Conservation (phyloP, 2,329 filamentous ascomycete species). For the Conoideocrella luteorostrata region DNA sequence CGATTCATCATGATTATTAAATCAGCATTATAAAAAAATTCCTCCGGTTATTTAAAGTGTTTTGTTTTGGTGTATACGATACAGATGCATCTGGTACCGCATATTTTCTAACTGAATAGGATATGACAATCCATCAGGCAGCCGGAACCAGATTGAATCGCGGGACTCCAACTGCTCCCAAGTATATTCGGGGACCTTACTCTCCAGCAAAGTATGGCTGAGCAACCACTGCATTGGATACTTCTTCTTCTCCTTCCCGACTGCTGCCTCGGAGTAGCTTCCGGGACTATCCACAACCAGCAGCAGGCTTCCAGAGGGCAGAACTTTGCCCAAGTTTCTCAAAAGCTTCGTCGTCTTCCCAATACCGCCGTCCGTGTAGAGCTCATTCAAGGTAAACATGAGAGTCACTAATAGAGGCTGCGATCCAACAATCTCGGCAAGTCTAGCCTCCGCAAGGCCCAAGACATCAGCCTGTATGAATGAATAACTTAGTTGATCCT, state of each 20-base stretch:
- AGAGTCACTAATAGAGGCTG: constrained; percentile 62
- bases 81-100: constrained; percentile 89
- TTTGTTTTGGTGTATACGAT: constrained; percentile 37
- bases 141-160: constrained; percentile 80
- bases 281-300: constrained; percentile 90
- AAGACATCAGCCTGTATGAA: constrained; percentile 48
- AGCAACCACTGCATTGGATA: constrained; percentile 96
- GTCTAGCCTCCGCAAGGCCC: constrained; percentile 25
- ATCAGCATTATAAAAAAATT: too few species aligned
- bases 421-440: constrained; percentile 25
- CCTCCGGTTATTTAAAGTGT: neutral
- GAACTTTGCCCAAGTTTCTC: constrained; percentile 54
- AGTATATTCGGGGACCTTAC: constrained; percentile 26
- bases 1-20: too few species aligned
- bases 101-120: constrained; percentile 88
- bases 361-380: constrained; percentile 72
- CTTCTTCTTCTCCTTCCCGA: constrained; percentile 56
- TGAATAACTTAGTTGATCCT: constrained; percentile 29
- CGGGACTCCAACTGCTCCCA: constrained; percentile 74
- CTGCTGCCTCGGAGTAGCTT: constrained; percentile 76
- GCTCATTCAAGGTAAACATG: constrained; percentile 92
- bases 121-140: constrained; percentile 63
- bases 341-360: constrained; percentile 72
- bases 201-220: constrained; percentile 66
- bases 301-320: constrained; percentile 58